Evolutionary conservation across 441 rosid species (phyloP).

Genomic region (Pelargonium exstipulatum): DNA sequence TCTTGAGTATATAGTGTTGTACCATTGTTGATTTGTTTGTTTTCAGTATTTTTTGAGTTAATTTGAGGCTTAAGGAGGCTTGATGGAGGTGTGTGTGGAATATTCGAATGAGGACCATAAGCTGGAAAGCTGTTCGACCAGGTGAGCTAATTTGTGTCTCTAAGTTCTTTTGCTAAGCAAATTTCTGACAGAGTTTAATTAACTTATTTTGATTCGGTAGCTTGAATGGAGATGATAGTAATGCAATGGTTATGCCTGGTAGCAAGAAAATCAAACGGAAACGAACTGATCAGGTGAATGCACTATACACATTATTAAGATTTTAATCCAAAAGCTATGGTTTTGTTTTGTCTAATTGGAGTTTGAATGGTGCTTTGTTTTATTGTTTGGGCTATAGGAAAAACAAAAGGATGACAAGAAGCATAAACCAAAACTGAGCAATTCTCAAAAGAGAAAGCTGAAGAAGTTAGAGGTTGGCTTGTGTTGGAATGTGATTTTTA

Average conservation of each 20-base stretch:
- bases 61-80: background rate
- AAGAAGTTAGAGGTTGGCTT: slow-evolving; percentile 61
- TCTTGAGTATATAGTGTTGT: too few species aligned
- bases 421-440: slow-evolving; percentile 31
- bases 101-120: background rate
- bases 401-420: slow-evolving; percentile 16
- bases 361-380: slow-evolving; percentile 6
- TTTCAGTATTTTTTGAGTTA: too few species aligned
- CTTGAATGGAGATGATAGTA: slow-evolving; percentile 44
- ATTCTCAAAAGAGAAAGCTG: slow-evolving; percentile 59
- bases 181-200: background rate
- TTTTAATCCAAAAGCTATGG: too few species aligned
- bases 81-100: background rate
- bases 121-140: background rate
- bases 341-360: background rate
- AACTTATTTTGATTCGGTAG: slow-evolving; percentile 22
- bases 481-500: background rate
- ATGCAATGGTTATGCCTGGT: slow-evolving; percentile 51
- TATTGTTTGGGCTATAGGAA: background rate
- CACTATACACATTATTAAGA: too few species aligned
- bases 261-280: slow-evolving; percentile 42
- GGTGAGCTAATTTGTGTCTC: background rate
- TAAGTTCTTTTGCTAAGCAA: background rate
- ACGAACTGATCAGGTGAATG: slow-evolving; percentile 32
- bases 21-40: too few species aligned